Evolutionary conservation across 1,284 basidiomycete genomes (phyloP), one percentile per base, ranked within the genome.

Genomic region (Austroboletus sp.): DNA sequence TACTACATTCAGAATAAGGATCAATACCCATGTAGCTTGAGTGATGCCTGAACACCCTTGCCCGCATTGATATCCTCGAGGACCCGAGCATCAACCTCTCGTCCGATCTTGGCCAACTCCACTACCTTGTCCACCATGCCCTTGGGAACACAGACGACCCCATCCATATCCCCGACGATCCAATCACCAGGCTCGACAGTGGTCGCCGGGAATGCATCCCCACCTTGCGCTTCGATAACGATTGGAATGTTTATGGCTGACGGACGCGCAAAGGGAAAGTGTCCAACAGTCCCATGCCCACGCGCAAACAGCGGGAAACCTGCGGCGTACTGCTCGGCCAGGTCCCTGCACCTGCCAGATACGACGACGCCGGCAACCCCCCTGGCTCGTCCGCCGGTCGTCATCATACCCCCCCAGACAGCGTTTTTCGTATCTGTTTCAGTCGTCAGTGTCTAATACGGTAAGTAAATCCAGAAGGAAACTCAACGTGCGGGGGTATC

Each of bases 391-490:
- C 90, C 89, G n/a, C 89, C 83, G 0, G 87, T 83, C 1, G 88
- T 85, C 88, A 95, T 91, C 25, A 94, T 74, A 3, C 91, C 92
- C 7, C 92, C 92, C 87, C 91, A 93, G 0, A 90, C 85, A 1
- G 90, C 90, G 53, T 85, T 91, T 62, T 85, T 88, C 37, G 74
- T 70, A 52, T 80, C 87, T 90, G 62, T 42, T 44, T 12, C n/a
- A 11, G 8, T 27, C 1, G 25, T 17, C 10, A 32, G 26, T 29
- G 42, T 62, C 37, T 56, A 13, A 19, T 32, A 19, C 40, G 35
- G 25, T 10, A 7, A 26, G 26, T 10, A 36, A 42, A 37, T 29
- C 33, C 45, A 40, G 49, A n/a, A 16, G 35, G 41, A 40, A 32
- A 62, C 69, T 72, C 54, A 62, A 88, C 89, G 70, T 57, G 76